Percentiles rank a stretch among this genome's conserved stretches.
These are phyloP conservation scores for Flaveria linearis DNA, from an alignment of 129 eudicot genomes.

Conservation along the genomic window DNA sequence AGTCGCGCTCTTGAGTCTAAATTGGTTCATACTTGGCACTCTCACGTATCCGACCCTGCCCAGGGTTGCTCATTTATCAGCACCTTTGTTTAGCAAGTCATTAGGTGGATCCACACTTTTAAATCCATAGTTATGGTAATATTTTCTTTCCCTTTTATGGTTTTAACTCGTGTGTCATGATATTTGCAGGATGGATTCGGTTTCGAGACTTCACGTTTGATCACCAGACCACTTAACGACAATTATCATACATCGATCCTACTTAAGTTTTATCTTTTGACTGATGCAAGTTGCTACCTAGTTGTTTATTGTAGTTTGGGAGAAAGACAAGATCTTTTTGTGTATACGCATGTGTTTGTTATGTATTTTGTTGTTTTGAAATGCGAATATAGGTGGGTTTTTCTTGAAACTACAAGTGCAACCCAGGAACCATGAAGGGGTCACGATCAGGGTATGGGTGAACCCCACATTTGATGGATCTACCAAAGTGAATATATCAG, in stretches of 20 bases:
- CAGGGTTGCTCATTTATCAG: slow-evolving; percentile 39
- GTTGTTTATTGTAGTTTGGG: slow-evolving; percentile 11
- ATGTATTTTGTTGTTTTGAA: slow-evolving; percentile 1
- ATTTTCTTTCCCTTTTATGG: neutral
- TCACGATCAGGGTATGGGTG: neutral
- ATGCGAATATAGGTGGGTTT: neutral
- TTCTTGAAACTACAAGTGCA: neutral
- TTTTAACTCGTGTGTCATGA: neutral
- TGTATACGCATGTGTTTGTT: slow-evolving; percentile 1
- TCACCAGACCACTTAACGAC: neutral
- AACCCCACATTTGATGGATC: too few species aligned
- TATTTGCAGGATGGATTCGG: slow-evolving; percentile 29
- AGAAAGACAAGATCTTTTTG: neutral
- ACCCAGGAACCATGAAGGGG: slow-evolving; percentile 8
- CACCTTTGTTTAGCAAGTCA: slow-evolving; percentile 32
- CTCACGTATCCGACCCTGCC: slow-evolving; percentile 69
- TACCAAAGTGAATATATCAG: too few species aligned
- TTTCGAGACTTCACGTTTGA: slow-evolving; percentile 22
- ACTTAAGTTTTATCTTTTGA: slow-evolving; percentile 7
- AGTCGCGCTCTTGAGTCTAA: slow-evolving; percentile 73
- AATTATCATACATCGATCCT: too few species aligned
- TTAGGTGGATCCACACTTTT: slow-evolving; percentile 20
- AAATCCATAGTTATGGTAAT: neutral
- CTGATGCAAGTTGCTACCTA: neutral
- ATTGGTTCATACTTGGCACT: slow-evolving; percentile 83